Percentiles rank a stretch among this genome's conserved stretches.
These are phyloP conservation scores for Antitrichia curtipendula DNA, from an alignment of 225 moss, liverwort and hornwort genomes.

Conservation along the genomic window DNA sequence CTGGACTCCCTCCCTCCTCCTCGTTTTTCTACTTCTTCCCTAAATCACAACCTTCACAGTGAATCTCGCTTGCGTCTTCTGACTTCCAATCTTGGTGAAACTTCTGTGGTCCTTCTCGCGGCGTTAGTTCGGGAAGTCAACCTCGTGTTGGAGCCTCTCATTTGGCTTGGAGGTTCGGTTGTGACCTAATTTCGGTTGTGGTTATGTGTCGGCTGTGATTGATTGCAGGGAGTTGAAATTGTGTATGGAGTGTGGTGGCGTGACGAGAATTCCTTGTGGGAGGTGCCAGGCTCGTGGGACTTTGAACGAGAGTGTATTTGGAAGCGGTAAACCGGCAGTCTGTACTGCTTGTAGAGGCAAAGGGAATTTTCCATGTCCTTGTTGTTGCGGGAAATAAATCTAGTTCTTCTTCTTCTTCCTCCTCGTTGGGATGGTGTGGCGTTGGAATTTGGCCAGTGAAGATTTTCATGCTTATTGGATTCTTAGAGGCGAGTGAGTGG, in stretches of 20 bases:
- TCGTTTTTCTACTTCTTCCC: background rate
- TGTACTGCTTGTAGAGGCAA: constrained; percentile 57
- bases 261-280: constrained; percentile 54
- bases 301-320: constrained; percentile 1
- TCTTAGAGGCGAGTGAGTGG: too few relatives aligned
- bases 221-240: constrained; percentile 25
- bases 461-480: too few relatives aligned
- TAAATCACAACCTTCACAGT: background rate
- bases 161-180: background rate
- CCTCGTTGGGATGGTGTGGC: background rate
- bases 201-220: background rate
- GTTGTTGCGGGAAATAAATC: constrained; percentile 24
- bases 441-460: too few relatives aligned
- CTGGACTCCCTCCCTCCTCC: background rate
- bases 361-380: constrained; percentile 62
- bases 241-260: constrained; percentile 69
- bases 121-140: background rate
- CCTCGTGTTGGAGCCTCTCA: background rate
- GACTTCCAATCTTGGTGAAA: background rate
- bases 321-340: background rate
- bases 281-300: constrained; percentile 50
- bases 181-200: background rate
- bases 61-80: background rate
- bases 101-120: background rate
- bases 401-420: background rate